These are phyloP conservation scores for Priceomyces carsonii DNA, from an alignment of 805 yeast species.

Conservation along the genomic window DNA sequence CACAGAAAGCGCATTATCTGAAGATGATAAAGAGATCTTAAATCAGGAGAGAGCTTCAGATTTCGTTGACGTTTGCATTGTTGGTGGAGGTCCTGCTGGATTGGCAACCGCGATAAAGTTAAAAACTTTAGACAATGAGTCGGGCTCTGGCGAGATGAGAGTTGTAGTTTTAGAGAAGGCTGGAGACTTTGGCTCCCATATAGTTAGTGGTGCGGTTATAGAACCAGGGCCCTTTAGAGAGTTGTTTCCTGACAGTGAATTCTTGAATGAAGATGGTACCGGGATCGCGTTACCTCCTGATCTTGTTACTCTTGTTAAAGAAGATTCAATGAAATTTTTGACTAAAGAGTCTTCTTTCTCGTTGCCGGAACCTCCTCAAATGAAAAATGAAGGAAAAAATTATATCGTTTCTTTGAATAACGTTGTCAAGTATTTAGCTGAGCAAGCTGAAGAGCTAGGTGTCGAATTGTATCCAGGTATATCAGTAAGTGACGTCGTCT, in stretches of 20 bases:
- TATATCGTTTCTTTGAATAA: slow-evolving; percentile 82
- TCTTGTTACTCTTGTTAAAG: slow-evolving; percentile 69
- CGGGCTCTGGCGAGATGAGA: slow-evolving; percentile 66
- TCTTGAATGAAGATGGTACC: slow-evolving; percentile 47
- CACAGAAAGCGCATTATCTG: slow-evolving; percentile 11
- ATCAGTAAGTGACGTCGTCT: slow-evolving; percentile 77
- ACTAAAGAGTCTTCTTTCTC: slow-evolving; percentile 62
- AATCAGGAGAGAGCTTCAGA: slow-evolving; percentile 77
- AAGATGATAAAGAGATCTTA: slow-evolving; percentile 48
- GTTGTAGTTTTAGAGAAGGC: slow-evolving; percentile 92
- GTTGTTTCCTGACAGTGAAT: slow-evolving; percentile 70
- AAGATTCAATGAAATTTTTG: slow-evolving; percentile 72
- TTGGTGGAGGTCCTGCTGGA: slow-evolving; percentile 99
- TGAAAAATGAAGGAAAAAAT: slow-evolving; percentile 78
- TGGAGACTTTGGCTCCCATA: slow-evolving; percentile 90
- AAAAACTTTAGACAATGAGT: slow-evolving; percentile 77
- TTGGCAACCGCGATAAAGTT: slow-evolving; percentile 87
- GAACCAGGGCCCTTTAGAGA: slow-evolving; percentile 90
- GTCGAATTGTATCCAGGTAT: slow-evolving; percentile 93
- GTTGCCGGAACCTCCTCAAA: slow-evolving; percentile 91
- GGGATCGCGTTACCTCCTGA: slow-evolving; percentile 81
- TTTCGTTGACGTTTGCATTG: slow-evolving; percentile 89
- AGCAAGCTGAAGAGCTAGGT: slow-evolving; percentile 88
- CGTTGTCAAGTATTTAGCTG: slow-evolving; percentile 79
- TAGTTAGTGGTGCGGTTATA: slow-evolving; percentile 88